These are phyloP conservation scores for Solanum boliviense DNA, from an alignment of 257 asterid genomes.

Conservation along the genomic window DNA sequence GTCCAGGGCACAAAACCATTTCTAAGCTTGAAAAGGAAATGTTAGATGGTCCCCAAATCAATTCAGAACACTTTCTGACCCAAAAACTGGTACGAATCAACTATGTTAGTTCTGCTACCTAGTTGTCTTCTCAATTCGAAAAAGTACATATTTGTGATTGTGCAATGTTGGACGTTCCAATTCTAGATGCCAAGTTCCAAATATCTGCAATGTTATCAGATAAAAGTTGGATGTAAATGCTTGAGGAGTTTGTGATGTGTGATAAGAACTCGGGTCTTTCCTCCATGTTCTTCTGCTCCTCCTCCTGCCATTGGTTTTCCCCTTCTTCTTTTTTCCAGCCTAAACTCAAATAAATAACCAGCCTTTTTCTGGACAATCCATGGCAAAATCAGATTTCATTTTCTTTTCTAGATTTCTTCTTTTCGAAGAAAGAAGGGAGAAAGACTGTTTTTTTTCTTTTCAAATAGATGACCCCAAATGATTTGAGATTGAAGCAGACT, in stretches of 20 bases:
- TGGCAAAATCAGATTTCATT: background rate
- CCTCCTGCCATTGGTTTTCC: background rate
- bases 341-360: background rate
- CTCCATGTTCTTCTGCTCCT: background rate
- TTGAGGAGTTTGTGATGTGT: background rate
- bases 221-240: background rate
- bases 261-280: background rate
- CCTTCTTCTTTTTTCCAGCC: background rate
- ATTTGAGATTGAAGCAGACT: background rate
- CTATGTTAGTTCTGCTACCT: background rate
- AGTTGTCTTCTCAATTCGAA: background rate
- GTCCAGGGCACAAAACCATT: background rate
- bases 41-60: background rate
- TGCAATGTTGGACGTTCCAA: background rate
- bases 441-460: background rate
- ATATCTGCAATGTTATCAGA: background rate
- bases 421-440: background rate
- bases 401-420: background rate
- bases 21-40: background rate
- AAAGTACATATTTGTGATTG: background rate
- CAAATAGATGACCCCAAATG: background rate
- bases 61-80: background rate
- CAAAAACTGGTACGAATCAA: background rate
- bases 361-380: background rate
- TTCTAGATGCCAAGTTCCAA: background rate